These are phyloP conservation scores for Fusarium sp. DNA, from an alignment of 2,329 filamentous ascomycete species.

Conservation along the genomic window DNA sequence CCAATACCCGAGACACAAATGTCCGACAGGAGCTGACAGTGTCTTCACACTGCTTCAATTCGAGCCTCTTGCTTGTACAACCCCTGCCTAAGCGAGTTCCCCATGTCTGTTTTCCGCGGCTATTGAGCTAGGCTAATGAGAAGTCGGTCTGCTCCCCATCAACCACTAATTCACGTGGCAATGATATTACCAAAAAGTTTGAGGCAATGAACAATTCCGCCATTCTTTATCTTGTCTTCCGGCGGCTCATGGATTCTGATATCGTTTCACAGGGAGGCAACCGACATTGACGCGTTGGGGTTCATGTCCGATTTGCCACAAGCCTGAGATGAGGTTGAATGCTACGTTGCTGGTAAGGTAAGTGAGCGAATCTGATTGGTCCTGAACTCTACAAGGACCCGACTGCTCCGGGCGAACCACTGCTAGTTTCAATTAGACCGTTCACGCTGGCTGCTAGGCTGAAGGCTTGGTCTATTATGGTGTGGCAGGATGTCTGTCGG, in stretches of 20 bases:
- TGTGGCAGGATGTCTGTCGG: constrained; percentile 10
- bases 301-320: constrained; percentile 39
- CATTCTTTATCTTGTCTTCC: not conserved
- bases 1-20: constrained; percentile 33
- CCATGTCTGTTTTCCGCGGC: constrained; percentile 13
- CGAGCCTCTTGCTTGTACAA: constrained; percentile 17
- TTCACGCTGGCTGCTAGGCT: constrained; percentile 2
- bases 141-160: constrained; percentile 11
- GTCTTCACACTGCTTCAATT: constrained; percentile 15
- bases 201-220: not conserved
- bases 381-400: constrained; percentile 5
- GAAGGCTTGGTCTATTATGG: not conserved
- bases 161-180: not conserved
- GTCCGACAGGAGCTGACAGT: constrained; percentile 22
- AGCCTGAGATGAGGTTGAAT: constrained; percentile 31
- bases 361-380: constrained; percentile 27
- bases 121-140: constrained; percentile 15
- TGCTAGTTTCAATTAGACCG: constrained; percentile 19
- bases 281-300: constrained; percentile 26
- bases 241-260: not conserved
- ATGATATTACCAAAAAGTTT: not conserved
- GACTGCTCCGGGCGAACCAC: constrained; percentile 28
- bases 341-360: constrained; percentile 37
- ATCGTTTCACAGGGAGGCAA: constrained; percentile 18
- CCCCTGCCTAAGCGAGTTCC: constrained; percentile 22